Evolutionary conservation across 768 basidiomycete species (phyloP).

Genomic region (Asterophora lycoperdoides): DNA sequence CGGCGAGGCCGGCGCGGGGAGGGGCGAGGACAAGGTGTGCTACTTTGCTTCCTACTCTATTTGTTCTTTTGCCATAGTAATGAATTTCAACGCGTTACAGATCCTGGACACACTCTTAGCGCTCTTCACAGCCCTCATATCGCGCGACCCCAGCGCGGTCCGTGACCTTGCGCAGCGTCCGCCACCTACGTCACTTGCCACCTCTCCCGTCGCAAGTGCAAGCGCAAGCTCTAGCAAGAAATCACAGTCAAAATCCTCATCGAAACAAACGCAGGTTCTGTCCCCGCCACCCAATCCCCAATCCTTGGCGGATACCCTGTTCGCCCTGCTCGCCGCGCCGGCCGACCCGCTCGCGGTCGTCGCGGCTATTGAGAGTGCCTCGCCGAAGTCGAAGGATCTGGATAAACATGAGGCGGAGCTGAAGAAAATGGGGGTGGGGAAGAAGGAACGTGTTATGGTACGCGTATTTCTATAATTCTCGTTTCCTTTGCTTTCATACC

Average conservation of each 20-base stretch:
- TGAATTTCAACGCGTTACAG: conserved; percentile 28
- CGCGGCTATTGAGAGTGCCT: too few species aligned
- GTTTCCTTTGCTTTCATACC: too few species aligned
- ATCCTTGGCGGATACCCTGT: conserved; percentile 38
- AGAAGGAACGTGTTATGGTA: conserved; percentile 56
- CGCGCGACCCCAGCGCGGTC: conserved; percentile 54
- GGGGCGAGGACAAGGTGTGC: conserved; percentile 49
- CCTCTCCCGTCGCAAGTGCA: conserved; percentile 6
- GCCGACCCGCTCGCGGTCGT: conserved; percentile 50
- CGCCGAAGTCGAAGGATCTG: conserved; percentile 17
- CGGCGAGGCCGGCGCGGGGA: conserved; percentile 51
- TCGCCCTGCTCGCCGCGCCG: conserved; percentile 34
- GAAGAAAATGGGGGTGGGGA: conserved; percentile 48
- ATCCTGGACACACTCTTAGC: conserved; percentile 60
- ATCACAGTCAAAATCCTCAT: conserved; percentile 6
- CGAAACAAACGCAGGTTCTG: conserved; percentile 3
- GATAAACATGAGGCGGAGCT: conserved; percentile 36
- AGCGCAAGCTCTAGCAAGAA: too few species aligned
- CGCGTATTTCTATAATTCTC: too few species aligned
- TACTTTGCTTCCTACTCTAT: neutral
- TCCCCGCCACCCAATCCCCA: neutral
- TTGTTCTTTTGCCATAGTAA: neutral
- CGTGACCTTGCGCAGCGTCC: conserved; percentile 45
- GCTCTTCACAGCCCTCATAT: conserved; percentile 59
- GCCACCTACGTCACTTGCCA: conserved; percentile 2